phyloP scores from a whole-genome alignment of 2,329 filamentous ascomycete species.

The Alternaria longipes region DNA sequence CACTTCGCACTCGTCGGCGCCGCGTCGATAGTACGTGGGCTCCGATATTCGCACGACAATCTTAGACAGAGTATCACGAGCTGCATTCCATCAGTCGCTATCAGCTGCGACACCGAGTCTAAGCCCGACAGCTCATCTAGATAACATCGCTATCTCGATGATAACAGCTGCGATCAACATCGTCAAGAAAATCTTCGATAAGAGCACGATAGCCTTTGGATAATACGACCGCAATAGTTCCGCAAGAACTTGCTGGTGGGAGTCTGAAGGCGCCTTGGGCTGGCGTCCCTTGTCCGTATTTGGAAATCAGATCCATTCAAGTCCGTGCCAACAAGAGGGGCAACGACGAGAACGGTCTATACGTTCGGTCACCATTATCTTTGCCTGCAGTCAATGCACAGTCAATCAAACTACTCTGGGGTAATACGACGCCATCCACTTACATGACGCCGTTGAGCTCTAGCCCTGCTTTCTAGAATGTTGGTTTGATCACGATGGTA shows the following conservation, averaged over 20 bases:
- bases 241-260: slow-evolving; percentile 23
- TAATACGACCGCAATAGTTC: slow-evolving; percentile 22
- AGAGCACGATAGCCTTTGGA: slow-evolving; percentile 25
- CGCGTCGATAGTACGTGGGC: neutral
- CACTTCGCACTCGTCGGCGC: neutral
- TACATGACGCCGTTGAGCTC: slow-evolving; percentile 10
- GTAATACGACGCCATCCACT: slow-evolving; percentile 18
- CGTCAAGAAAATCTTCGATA: slow-evolving; percentile 16
- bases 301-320: slow-evolving; percentile 42
- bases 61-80: neutral
- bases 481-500: slow-evolving; percentile 39
- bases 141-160: slow-evolving; percentile 13
- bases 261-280: slow-evolving; percentile 28
- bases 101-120: neutral
- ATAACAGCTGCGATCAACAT: slow-evolving; percentile 13
- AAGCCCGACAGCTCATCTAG: slow-evolving; percentile 3
- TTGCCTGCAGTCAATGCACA: slow-evolving; percentile 23
- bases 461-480: slow-evolving; percentile 16
- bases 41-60: neutral
- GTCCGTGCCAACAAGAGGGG: slow-evolving; percentile 41
- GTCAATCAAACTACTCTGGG: slow-evolving; percentile 22
- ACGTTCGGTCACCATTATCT: slow-evolving; percentile 32
- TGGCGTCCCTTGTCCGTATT: slow-evolving; percentile 38
- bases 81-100: slow-evolving; percentile 1
- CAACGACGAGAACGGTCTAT: slow-evolving; percentile 34